These are phyloP conservation scores for Pestalotiopsis sp. DNA, from an alignment of 2,329 filamentous ascomycete genomes.

Conservation along the genomic window DNA sequence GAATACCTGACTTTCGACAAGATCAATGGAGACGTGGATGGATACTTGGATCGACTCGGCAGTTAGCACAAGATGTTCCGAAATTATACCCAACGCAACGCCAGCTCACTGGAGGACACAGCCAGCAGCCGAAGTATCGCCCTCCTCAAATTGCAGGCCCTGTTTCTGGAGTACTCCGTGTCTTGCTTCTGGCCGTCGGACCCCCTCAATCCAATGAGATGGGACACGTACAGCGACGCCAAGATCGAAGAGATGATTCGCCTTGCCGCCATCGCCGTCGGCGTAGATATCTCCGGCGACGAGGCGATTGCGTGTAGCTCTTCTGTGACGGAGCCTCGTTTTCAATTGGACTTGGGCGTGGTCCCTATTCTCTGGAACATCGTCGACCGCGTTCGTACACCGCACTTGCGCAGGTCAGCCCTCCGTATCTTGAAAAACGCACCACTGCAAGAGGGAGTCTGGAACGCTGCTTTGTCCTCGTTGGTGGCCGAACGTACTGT, in stretches of 20 bases:
- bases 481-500: not conserved
- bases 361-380: not conserved
- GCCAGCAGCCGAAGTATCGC: not conserved
- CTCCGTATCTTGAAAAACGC: not conserved
- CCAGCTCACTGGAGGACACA: not conserved
- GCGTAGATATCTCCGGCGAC: not conserved
- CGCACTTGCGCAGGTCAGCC: not conserved
- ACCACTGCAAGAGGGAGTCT: not conserved
- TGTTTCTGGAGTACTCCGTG: not conserved
- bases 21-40: not conserved
- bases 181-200: not conserved
- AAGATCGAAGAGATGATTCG: not conserved
- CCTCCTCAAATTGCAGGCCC: not conserved
- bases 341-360: not conserved
- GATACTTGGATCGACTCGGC: not conserved
- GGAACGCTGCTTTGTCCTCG: not conserved
- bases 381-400: not conserved
- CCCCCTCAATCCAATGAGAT: not conserved
- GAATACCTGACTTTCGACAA: not conserved
- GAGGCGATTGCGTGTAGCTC: not conserved
- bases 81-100: not conserved
- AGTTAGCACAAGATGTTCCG: not conserved
- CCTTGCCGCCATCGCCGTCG: not conserved
- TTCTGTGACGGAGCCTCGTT: not conserved
- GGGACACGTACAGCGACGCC: not conserved